Base-by-base conservation (phyloP, 2,329 filamentous ascomycete species). In the Arthrobotrys pseudoclavata region DNA sequence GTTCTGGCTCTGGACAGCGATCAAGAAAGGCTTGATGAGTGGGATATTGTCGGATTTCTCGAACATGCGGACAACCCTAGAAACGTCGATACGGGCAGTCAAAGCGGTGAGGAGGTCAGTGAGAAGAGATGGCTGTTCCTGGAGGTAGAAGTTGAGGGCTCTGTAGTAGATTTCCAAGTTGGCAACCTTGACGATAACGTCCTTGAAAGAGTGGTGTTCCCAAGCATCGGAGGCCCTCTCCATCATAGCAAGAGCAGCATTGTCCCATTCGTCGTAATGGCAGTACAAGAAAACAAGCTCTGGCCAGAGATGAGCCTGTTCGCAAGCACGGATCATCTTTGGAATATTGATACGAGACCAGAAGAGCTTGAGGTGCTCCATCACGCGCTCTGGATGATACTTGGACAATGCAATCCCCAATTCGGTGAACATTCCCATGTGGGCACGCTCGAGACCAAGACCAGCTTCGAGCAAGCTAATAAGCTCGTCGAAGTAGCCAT, bases 141-240 rank as follows among this genome's bases (percentile, higher is more conserved):
- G 93, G 47, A 99, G 89, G 64, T 82, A 82, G 71, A 82, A 82
- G 76, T 81, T 82, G 15, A 82, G 79, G 5, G 74, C 93, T 67
- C 95, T 92, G 88, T 99, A 99, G 87, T 98, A 99, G 82, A 99
- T 99, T 85, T 99, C 96, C 82, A 99, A 86, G 86, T 99, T 99
- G 82, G 94, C 93, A 80, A 97, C 95, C 89, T 99, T 99, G 85
- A 97, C 90, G 71, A 97, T 88, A 63, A 97, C 98, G 83, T 99
- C 96, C 88, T 99, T 99, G 90, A 99, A 99, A 60, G 96, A 96
- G 84, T 97, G 94, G 86, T 99, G 96, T 84, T 99, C 96, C 96
- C 96, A 99, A 0, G 96, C 94, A 86, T 98, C 96, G 80, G 96
- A 91, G 12, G 96, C 92, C 81, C 94, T 93, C 87, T 99, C 96